phyloP scores from a whole-genome alignment of 2,329 filamentous ascomycete genomes.

The Fusarium sp. region DNA sequence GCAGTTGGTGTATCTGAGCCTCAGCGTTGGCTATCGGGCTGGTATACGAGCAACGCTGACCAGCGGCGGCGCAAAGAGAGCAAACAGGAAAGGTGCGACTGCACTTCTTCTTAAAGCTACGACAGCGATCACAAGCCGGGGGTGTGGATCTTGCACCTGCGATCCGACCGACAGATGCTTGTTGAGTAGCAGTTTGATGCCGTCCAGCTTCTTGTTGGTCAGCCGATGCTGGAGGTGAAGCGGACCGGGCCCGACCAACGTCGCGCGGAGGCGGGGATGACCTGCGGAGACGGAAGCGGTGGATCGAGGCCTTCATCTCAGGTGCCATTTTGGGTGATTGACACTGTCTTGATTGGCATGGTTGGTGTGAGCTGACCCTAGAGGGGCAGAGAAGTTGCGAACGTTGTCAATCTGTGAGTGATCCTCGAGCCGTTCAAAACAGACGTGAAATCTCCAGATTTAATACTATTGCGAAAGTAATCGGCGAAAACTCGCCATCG shows the following conservation, averaged over 20 bases:
- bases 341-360: constrained; percentile 20
- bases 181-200: constrained; percentile 10
- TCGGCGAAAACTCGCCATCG: not conserved
- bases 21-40: constrained; percentile 49
- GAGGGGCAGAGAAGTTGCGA: not conserved
- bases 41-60: constrained; percentile 52
- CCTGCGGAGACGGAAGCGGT: constrained; percentile 44
- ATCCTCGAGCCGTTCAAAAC: not conserved
- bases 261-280: constrained; percentile 42
- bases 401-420: not conserved
- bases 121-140: constrained; percentile 56
- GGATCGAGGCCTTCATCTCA: constrained; percentile 46
- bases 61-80: constrained; percentile 54
- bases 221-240: constrained; percentile 43
- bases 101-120: constrained; percentile 60
- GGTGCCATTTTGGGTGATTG: constrained; percentile 41
- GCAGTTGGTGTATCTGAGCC: constrained; percentile 52
- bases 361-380: not conserved
- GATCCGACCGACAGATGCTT: not conserved
- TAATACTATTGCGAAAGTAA: constrained; percentile 1
- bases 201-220: constrained; percentile 35
- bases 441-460: not conserved
- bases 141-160: constrained; percentile 24
- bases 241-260: constrained; percentile 45
- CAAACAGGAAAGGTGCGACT: constrained; percentile 56